A percentile compares a stretch with the other conserved stretches of the same genome.
phyloP scores from a whole-genome alignment of 1,284 basidiomycete species.

The Ganoderma lingzhi region DNA sequence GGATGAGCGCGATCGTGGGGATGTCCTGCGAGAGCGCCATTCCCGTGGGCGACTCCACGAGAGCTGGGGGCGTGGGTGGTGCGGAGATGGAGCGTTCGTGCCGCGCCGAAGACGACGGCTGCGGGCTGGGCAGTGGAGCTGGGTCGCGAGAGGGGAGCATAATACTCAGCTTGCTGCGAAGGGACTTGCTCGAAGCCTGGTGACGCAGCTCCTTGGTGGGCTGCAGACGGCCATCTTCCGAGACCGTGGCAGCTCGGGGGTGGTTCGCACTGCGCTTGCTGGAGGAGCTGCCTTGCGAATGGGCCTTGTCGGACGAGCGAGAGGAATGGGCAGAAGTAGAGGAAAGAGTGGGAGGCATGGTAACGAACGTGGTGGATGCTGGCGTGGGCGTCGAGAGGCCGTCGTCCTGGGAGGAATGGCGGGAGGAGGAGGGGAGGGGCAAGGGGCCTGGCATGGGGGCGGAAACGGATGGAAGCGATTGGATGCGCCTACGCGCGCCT shows the following conservation, averaged over 20 bases:
- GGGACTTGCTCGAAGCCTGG: constrained; percentile 35
- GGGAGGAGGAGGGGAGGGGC: constrained; percentile 24
- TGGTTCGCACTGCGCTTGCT: constrained; percentile 26
- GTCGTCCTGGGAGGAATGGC: constrained; percentile 34
- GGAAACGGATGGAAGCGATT: constrained; percentile 30
- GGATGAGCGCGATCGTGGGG: constrained; percentile 35
- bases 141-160: constrained; percentile 34
- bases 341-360: constrained; percentile 36
- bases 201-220: constrained; percentile 33
- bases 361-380: constrained; percentile 35
- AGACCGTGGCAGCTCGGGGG: constrained; percentile 34
- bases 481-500: constrained; percentile 30
- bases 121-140: constrained; percentile 16
- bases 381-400: constrained; percentile 44
- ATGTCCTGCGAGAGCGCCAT: constrained; percentile 36
- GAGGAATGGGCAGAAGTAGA: constrained; percentile 40
- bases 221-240: constrained; percentile 22
- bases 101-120: constrained; percentile 20
- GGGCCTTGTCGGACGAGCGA: constrained; percentile 41
- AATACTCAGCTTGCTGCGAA: constrained; percentile 38
- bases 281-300: constrained; percentile 5
- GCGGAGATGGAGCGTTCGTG: constrained; percentile 38
- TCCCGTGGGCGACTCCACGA: constrained; percentile 61
- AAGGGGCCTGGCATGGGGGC: constrained; percentile 5
- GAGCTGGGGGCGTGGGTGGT: constrained; percentile 37